Percentiles rank a stretch among this genome's conserved stretches.
phyloP scores from a whole-genome alignment of 169 alveolate genomes.

The Babesia caballi region DNA sequence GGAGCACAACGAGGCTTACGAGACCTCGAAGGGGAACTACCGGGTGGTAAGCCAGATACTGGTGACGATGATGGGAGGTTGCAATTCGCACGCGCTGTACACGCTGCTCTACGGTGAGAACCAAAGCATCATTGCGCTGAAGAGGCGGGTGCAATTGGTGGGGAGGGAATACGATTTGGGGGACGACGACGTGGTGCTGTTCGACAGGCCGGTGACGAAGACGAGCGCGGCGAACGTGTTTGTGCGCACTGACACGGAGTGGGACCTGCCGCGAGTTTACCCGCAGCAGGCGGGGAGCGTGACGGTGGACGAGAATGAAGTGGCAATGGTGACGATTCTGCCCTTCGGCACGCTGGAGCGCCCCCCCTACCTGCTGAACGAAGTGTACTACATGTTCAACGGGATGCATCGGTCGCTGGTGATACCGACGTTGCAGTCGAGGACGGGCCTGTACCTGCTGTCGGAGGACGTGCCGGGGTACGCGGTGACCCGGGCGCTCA shows the following conservation, averaged over 20 bases:
- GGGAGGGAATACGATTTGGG: background rate
- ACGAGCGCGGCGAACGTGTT: background rate
- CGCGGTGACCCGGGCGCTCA: background rate
- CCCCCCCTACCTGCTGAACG: background rate
- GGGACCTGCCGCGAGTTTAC: background rate
- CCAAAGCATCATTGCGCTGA: background rate
- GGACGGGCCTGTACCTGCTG: background rate
- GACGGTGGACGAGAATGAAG: background rate
- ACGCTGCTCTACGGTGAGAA: background rate
- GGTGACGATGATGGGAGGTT: background rate
- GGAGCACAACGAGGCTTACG: background rate
- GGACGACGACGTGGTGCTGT: background rate
- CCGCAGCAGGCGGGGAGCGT: conserved; percentile 5
- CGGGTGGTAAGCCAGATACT: background rate
- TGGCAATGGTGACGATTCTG: background rate
- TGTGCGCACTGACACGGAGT: background rate
- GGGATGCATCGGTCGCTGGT: background rate
- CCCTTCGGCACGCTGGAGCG: conserved; percentile 11
- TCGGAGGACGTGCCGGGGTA: conserved; percentile 15
- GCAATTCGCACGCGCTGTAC: background rate
- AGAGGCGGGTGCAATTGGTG: background rate
- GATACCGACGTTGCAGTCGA: conserved; percentile 1
- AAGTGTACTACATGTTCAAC: background rate
- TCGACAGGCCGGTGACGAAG: background rate
- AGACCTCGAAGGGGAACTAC: background rate